Base-by-base conservation (phyloP, 345 rosid species). In the Populus nigra region DNA sequence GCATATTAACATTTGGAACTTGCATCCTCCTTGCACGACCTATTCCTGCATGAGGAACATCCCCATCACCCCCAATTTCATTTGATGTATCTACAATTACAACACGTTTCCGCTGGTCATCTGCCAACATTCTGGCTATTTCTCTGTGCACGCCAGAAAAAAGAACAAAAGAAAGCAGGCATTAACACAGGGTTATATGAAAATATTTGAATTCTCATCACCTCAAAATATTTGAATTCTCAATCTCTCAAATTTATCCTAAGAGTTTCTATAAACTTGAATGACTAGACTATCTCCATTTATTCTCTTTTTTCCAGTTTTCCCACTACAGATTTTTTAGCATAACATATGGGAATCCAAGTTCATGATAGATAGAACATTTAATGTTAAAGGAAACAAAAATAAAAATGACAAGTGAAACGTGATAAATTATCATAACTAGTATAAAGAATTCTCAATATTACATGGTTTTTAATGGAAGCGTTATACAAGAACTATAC, bases 1-100 rank as follows among this genome's bases (percentile, higher is more conserved):
- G 98, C 91, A 91, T 73, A 82, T 89, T 84, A 78, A 95, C 98
- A 80, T 91, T 95, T 38, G 99, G 98, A 79, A 95, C 99, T 85
- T 95, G 99, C 99, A 95, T 93, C 85, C 99, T 89, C 87, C 99
- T 91, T 49, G 98, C 97, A 84, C 87, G 91, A 65, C 98, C 97
- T 63, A 94, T 92, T 76, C 98, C 98, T 45, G 89, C 85, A 76
- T 94, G 98, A 53, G 98, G 98, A 73, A 94, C 89, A 85, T 95
- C 99, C 73, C 99, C 98, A 79, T 93, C 97, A 72, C 98, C 99
- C 57, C 99, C 99, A 77, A 95, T 93, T 89, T 93, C 98, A 80
- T 92, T 91, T 35, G 99, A 93, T 0, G 97, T 95, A 71, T 92
- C 96, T 53, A 92, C 91, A 84, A 92, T 94, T 65, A 92, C 89